These are phyloP conservation scores for Mycena galopus DNA, from an alignment of 768 basidiomycete genomes.

Conservation along the genomic window DNA sequence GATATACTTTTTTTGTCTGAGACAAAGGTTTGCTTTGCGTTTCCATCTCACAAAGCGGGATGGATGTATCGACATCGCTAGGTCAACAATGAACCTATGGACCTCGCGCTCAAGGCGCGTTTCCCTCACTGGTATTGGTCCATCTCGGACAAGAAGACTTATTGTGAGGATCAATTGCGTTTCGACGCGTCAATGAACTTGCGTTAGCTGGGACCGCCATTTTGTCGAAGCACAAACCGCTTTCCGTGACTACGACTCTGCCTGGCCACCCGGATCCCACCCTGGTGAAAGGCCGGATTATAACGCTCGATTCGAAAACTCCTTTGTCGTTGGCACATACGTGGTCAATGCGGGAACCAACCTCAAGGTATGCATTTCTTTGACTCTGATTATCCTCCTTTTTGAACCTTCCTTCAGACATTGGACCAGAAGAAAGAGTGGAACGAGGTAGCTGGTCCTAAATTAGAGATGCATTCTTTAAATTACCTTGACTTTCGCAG, in stretches of 20 bases:
- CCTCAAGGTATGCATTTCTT: slow-evolving; percentile 69
- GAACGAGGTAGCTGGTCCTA: no score
- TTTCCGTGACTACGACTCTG: slow-evolving; percentile 74
- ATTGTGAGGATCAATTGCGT: slow-evolving; percentile 62
- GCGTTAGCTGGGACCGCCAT: slow-evolving; percentile 82
- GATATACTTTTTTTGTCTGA: slow-evolving; percentile 89
- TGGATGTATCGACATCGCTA: slow-evolving; percentile 42
- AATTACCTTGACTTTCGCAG: no score
- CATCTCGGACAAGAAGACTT: slow-evolving; percentile 82
- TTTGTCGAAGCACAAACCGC: slow-evolving; percentile 81
- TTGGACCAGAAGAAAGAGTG: slow-evolving; percentile 82
- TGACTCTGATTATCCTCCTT: not conserved
- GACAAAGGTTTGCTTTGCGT: slow-evolving; percentile 72
- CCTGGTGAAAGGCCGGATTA: slow-evolving; percentile 79
- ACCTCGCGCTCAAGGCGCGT: slow-evolving; percentile 65
- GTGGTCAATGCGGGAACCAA: slow-evolving; percentile 85
- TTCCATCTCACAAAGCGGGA: not conserved
- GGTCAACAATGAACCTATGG: slow-evolving; percentile 79
- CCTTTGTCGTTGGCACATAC: slow-evolving; percentile 83
- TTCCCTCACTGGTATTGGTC: slow-evolving; percentile 86
- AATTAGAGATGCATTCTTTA: no score
- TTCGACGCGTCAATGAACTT: not conserved
- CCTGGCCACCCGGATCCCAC: slow-evolving; percentile 79
- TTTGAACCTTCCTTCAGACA: slow-evolving; percentile 59
- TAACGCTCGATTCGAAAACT: slow-evolving; percentile 85